phyloP scores from a whole-genome alignment of 352 stramenopile genomes.

The Globisporangium polare region DNA sequence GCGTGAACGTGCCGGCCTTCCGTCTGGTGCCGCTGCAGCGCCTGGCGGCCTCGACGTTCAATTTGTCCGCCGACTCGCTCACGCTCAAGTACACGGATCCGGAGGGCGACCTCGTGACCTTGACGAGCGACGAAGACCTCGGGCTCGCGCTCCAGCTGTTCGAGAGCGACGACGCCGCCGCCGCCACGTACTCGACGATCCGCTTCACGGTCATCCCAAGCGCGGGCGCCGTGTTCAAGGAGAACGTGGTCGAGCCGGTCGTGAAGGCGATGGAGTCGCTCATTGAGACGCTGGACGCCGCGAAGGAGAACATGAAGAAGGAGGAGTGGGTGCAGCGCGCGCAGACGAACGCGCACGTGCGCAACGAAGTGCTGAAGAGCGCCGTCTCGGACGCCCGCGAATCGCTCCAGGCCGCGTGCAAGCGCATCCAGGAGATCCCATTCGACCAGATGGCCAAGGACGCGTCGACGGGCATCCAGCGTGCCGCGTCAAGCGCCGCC shows the following conservation, averaged over 20 bases:
- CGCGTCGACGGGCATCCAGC: conserved; percentile 20
- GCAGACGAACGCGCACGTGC: conserved; percentile 33
- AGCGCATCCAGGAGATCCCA: conserved; percentile 72
- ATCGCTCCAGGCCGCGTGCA: conserved; percentile 37
- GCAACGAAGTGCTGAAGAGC: conserved; percentile 48
- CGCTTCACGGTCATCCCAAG: conserved; percentile 61
- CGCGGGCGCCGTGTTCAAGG: conserved; percentile 63
- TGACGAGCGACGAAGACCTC: conserved; percentile 61
- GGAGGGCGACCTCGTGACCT: conserved; percentile 63
- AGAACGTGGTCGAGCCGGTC: conserved; percentile 68
- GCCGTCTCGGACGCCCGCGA: conserved; percentile 49
- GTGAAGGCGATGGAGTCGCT: conserved; percentile 77
- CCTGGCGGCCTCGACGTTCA: conserved; percentile 59
- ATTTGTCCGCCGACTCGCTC: conserved; percentile 38
- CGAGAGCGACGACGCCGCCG: conserved; percentile 27
- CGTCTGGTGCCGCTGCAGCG: conserved; percentile 34
- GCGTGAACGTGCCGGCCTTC: conserved; percentile 51
- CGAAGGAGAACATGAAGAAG: conserved; percentile 76
- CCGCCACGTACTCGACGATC: conserved; percentile 43
- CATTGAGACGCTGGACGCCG: conserved; percentile 62
- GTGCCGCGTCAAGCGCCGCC: conserved; percentile 7
- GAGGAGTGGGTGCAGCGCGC: conserved; percentile 49
- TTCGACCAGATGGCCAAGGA: conserved; percentile 80
- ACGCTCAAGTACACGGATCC: conserved; percentile 78
- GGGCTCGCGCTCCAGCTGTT: conserved; percentile 60